Conservation (phyloP, 2,329 filamentous ascomycete species). For the Dactylonectria estremocensis region DNA sequence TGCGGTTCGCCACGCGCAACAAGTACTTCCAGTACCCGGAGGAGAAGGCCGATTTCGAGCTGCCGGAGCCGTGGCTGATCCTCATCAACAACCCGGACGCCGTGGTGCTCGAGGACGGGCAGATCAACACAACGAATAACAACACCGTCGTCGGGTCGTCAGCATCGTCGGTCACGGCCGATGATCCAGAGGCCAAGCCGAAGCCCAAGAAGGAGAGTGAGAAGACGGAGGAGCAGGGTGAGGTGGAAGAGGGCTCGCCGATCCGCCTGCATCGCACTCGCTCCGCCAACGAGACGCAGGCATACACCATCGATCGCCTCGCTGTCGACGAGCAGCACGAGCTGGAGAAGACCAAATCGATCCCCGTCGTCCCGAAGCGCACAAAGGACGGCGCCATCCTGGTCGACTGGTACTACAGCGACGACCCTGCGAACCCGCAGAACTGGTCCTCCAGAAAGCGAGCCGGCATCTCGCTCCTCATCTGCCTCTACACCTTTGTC, state of each 20-base stretch:
- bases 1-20: slow-evolving; percentile 69
- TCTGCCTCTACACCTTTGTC: slow-evolving; percentile 72
- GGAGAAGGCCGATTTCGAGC: slow-evolving; percentile 68
- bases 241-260: slow-evolving; percentile 10
- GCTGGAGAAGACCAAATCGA: slow-evolving; percentile 61
- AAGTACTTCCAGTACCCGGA: slow-evolving; percentile 71
- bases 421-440: slow-evolving; percentile 70
- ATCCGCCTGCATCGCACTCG: slow-evolving; percentile 45
- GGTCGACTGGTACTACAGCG: slow-evolving; percentile 69
- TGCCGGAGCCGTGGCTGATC: slow-evolving; percentile 60
- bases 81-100: slow-evolving; percentile 52
- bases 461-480: slow-evolving; percentile 58
- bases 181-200: slow-evolving; percentile 27
- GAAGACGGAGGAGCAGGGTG: slow-evolving; percentile 22
- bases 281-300: slow-evolving; percentile 40
- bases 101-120: slow-evolving; percentile 33
- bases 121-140: slow-evolving; percentile 25
- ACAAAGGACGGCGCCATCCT: slow-evolving; percentile 67
- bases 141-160: slow-evolving; percentile 41
- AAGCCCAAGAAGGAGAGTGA: slow-evolving; percentile 28
- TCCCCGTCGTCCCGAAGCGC: slow-evolving; percentile 63
- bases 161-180: slow-evolving; percentile 43
- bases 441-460: slow-evolving; percentile 67
- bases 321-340: slow-evolving; percentile 53
- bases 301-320: slow-evolving; percentile 40